Evolutionary conservation across 2,329 filamentous ascomycete species (phyloP), one percentile per base, ranked within the genome.

Genomic region (Ceratocystis ficicola): DNA sequence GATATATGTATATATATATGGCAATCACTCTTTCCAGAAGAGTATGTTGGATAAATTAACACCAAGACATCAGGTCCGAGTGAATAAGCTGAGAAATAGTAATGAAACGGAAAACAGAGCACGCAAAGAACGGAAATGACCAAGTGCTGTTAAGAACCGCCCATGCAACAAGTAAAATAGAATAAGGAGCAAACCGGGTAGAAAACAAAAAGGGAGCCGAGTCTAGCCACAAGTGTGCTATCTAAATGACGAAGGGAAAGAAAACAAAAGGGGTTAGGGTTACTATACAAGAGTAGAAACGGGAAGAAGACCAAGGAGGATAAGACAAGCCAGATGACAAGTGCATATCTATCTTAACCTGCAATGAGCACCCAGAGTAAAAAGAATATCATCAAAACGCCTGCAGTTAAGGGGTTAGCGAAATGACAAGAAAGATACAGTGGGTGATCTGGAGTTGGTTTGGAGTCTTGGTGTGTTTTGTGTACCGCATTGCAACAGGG

Each of bases 361-460:
- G 82, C 81, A 69, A 88, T 83, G 70, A 88, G 78, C 62, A 88
- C 86, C 86, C 86, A 88, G 68, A 88, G 78, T 78, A 89, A 77
- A 79, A 88, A 90, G 83, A 93, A 95, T 74, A 95, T 92, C 92
- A 96, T 96, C 71, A 97, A 77, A 62, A 96, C 90, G 68, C 93
- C 66, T 68, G 52, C 30, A 30, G 17, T 30, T 7, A 17, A 86
- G 75, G 88, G 88, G 44, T 65, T 65, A 68, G 61, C 36, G 6
- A 8, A 17, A 30, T n/a, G 15, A 2, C 10, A 8, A 10, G 8
- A 28, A 28, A 2, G 28, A 52, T 52, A 12, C 8, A 57, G 52
- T 17, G 22, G 17, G 25, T 12, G 12, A 32, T 20, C 8, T 7
- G 12, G 17, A 25, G 52, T n/a, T 17, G 8, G 22, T 15, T 15